Percentiles rank a stretch among this genome's conserved stretches.
Evolutionary conservation across 2,329 filamentous ascomycete species (phyloP).

Genomic region (Monosporascus sp.): DNA sequence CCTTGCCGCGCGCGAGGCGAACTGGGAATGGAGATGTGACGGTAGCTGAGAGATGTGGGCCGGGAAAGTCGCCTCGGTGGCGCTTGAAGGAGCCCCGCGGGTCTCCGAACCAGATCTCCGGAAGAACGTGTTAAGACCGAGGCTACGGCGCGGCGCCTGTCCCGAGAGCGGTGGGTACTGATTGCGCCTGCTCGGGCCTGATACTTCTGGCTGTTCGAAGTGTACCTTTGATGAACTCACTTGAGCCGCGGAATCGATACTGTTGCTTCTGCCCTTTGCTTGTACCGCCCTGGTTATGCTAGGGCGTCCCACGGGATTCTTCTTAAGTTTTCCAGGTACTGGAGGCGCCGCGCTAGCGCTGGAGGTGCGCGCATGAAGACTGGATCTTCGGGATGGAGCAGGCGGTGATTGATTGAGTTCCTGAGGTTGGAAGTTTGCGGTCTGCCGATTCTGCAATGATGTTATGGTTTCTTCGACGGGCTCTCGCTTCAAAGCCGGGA

Average conservation of each 20-base stretch:
- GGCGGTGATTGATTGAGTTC: constrained; percentile 33
- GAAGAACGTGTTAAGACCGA: constrained; percentile 46
- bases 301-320: constrained; percentile 12
- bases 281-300: constrained; percentile 2
- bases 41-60: constrained; percentile 13
- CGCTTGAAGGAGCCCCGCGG: constrained; percentile 12
- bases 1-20: constrained; percentile 12
- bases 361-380: constrained; percentile 43
- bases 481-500: constrained; percentile 32
- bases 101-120: constrained; percentile 42
- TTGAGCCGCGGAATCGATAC: constrained; percentile 21
- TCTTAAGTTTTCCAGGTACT: constrained; percentile 15
- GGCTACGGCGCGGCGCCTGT: constrained; percentile 36
- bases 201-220: constrained; percentile 21
- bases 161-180: constrained; percentile 47
- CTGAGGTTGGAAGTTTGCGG: constrained; percentile 27
- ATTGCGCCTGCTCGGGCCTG: constrained; percentile 22
- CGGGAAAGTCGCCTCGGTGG: constrained; percentile 14
- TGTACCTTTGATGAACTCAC: constrained; percentile 8
- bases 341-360: constrained; percentile 16
- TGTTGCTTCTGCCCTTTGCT: constrained; percentile 22
- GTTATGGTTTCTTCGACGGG: constrained; percentile 43
- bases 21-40: constrained; percentile 4
- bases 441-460: constrained; percentile 33
- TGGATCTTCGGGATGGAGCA: constrained; percentile 48